Evolutionary conservation across 257 asterid species (phyloP).

Genomic region (Capsicum pubescens): DNA sequence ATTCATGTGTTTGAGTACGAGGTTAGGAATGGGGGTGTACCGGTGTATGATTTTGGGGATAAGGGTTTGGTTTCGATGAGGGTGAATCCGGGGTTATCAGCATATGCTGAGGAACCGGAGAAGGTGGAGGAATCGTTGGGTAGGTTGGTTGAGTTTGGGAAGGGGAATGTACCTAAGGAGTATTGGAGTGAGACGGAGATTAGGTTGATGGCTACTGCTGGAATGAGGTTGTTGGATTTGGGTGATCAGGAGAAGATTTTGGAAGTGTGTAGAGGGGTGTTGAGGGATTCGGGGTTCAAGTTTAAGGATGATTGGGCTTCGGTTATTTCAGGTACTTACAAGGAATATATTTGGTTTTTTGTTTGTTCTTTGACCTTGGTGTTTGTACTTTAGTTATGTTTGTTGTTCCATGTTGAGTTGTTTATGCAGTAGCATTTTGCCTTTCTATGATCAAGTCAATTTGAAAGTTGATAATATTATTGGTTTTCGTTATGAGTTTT

Average conservation of each 20-base stretch:
- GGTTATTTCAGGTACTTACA: slow-evolving; percentile 72
- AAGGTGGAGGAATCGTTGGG: slow-evolving; percentile 55
- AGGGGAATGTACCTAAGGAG: slow-evolving; percentile 71
- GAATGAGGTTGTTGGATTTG: slow-evolving; percentile 77
- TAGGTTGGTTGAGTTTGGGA: slow-evolving; percentile 81
- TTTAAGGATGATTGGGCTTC: slow-evolving; percentile 87
- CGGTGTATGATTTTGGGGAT: slow-evolving; percentile 68
- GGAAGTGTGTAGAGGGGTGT: slow-evolving; percentile 65
- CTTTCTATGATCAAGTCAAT: not conserved
- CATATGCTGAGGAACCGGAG: slow-evolving; percentile 66
- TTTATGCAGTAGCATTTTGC: not conserved
- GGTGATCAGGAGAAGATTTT: slow-evolving; percentile 73
- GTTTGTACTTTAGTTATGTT: not conserved
- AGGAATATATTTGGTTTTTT: too few species aligned
- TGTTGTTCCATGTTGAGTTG: not conserved
- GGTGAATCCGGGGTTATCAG: slow-evolving; percentile 91
- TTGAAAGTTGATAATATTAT: not conserved
- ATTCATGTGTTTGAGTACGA: slow-evolving; percentile 82
- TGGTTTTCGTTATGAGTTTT: not conserved
- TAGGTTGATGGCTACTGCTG: slow-evolving; percentile 95
- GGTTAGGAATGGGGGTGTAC: slow-evolving; percentile 55
- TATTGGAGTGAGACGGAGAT: slow-evolving; percentile 72
- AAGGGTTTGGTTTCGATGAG: slow-evolving; percentile 76
- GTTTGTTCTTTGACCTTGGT: not conserved
- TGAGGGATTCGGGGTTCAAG: slow-evolving; percentile 72